phyloP scores from a whole-genome alignment of 768 basidiomycete species.

The Mycena crocata region DNA sequence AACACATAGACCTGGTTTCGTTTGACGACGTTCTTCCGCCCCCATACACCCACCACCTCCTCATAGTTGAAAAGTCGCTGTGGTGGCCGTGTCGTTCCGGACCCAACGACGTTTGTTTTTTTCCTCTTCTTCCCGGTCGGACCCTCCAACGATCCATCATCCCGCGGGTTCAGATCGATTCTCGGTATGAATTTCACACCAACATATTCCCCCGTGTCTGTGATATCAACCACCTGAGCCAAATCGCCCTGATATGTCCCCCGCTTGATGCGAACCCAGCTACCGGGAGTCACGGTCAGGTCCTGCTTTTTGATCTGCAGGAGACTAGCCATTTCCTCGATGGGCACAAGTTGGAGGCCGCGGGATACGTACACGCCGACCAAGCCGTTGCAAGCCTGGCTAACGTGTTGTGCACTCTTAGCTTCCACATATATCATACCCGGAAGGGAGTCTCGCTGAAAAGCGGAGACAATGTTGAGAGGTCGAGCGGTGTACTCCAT shows the following conservation, averaged over 20 bases:
- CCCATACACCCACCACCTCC: conserved; percentile 89
- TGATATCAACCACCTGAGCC: conserved; percentile 94
- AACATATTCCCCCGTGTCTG: conserved; percentile 93
- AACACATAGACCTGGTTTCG: conserved; percentile 86
- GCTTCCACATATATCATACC: conserved; percentile 99
- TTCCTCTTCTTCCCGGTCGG: conserved; percentile 91
- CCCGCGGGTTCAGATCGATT: conserved; percentile 93
- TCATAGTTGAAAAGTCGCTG: conserved; percentile 95
- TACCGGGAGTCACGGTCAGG: conserved; percentile 82
- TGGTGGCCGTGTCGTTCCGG: conserved; percentile 82
- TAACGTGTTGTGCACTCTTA: conserved; percentile 86
- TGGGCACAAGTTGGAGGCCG: conserved; percentile 88
- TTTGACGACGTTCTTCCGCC: conserved; percentile 79
- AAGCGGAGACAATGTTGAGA: conserved; percentile 91
- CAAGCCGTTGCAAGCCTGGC: conserved; percentile 86
- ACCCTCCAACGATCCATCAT: conserved; percentile 71
- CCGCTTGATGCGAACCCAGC: conserved; percentile 95
- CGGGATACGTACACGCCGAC: conserved; percentile 91
- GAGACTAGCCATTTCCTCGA: conserved; percentile 97
- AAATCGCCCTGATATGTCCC: conserved; percentile 96
- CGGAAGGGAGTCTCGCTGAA: conserved; percentile 94
- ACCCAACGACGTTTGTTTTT: conserved; percentile 61
- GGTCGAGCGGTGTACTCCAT: conserved; percentile 82
- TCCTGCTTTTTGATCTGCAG: conserved; percentile 97
- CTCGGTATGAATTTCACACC: conserved; percentile 96